Evolutionary conservation across 2,329 filamentous ascomycete species (phyloP).

Genomic region (Colletotrichum chlorophyti): DNA sequence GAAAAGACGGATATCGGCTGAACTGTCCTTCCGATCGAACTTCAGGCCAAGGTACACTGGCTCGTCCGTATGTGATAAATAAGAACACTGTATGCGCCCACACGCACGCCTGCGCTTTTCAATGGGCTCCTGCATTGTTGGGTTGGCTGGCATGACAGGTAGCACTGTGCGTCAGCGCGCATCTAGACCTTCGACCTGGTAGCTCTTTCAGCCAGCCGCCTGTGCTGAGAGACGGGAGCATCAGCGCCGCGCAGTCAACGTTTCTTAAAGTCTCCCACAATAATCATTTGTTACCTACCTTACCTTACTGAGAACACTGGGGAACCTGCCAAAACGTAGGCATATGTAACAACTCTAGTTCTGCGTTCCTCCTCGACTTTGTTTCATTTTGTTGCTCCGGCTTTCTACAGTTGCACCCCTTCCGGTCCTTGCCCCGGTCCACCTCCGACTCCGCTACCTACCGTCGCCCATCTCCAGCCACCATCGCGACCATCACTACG

Average conservation of each 20-base stretch:
- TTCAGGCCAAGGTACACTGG: no score
- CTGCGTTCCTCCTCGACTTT: neutral
- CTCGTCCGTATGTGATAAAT: no score
- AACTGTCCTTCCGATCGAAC: neutral
- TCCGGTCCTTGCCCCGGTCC: neutral
- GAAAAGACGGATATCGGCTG: neutral
- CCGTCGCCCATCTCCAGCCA: neutral
- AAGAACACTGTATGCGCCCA: neutral
- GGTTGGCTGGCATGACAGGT: neutral
- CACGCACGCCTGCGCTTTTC: neutral
- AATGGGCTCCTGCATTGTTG: neutral
- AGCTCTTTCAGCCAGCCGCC: no score
- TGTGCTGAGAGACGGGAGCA: neutral
- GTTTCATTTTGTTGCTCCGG: neutral
- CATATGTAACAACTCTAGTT: no score
- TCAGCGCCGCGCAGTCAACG: neutral
- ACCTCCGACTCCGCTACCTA: neutral
- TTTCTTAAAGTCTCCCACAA: no score
- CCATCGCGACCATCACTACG: neutral
- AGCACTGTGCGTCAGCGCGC: slow-evolving; percentile 16
- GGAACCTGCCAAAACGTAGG: no score
- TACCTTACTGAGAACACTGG: no score
- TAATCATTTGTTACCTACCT: no score
- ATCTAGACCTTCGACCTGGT: slow-evolving; percentile 4
- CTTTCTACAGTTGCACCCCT: neutral